These are phyloP conservation scores for Pelomyxa schiedti DNA, from an alignment of 78 protist genomes.

Conservation along the genomic window DNA sequence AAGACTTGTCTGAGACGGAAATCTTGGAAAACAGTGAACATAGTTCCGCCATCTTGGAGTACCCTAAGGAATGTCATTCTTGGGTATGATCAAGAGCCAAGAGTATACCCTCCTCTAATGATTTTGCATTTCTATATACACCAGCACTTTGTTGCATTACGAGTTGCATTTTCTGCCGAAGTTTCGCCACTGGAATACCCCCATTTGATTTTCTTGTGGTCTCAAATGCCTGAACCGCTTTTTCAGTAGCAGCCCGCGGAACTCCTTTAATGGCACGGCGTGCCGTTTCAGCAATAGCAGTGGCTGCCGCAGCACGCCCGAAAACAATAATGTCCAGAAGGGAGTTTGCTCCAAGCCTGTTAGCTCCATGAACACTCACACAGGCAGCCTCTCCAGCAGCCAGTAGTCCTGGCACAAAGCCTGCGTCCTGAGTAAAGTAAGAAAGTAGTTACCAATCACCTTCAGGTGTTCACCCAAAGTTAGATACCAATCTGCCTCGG, in stretches of 20 bases:
- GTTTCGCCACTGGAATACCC: slow-evolving; percentile 42
- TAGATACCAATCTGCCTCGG: slow-evolving; percentile 13
- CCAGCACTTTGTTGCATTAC: slow-evolving; percentile 82
- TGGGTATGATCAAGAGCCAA: slow-evolving; percentile 47
- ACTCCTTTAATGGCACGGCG: slow-evolving; percentile 47
- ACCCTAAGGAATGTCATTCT: neutral
- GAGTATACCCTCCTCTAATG: slow-evolving; percentile 64
- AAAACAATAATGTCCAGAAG: slow-evolving; percentile 97
- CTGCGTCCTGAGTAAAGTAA: neutral
- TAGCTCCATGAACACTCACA: slow-evolving; percentile 96
- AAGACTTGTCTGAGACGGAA: neutral
- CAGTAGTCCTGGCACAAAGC: slow-evolving; percentile 86
- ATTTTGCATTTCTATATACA: slow-evolving; percentile 81
- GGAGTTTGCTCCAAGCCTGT: slow-evolving; percentile 97
- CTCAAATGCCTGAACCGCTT: slow-evolving; percentile 78
- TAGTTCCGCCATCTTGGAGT: neutral
- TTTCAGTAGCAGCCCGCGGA: slow-evolving; percentile 73
- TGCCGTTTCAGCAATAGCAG: slow-evolving; percentile 26
- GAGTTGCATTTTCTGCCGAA: slow-evolving; percentile 79
- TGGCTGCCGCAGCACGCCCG: slow-evolving; percentile 87
- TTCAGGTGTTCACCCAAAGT: neutral
- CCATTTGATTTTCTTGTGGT: slow-evolving; percentile 72
- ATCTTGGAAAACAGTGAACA: neutral
- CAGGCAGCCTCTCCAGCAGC: slow-evolving; percentile 97
- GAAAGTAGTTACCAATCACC: neutral